phyloP scores from a whole-genome alignment of 2,329 filamentous ascomycete genomes.

The Aspergillus brunneoviolaceus region DNA sequence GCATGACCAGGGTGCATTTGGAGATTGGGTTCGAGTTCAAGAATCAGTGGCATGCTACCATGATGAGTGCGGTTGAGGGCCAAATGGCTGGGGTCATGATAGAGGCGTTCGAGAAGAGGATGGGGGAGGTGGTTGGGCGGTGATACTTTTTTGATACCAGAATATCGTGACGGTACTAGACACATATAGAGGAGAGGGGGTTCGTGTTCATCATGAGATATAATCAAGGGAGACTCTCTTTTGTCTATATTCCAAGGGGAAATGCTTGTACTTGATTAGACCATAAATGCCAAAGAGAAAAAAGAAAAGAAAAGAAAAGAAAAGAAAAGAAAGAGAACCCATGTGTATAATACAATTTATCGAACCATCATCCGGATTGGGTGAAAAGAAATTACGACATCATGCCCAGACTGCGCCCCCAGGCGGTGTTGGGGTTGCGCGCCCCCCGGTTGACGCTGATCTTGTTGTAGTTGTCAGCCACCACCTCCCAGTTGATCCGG shows the following conservation, averaged over 20 bases:
- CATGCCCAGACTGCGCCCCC: constrained; percentile 29
- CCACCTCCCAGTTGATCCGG: constrained; percentile 77
- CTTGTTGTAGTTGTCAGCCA: constrained; percentile 52
- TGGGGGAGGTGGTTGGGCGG: constrained; percentile 55
- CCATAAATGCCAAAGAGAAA: constrained; percentile 14
- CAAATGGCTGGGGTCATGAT: constrained; percentile 88
- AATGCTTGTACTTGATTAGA: constrained; percentile 12
- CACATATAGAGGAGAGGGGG: background rate
- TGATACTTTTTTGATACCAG: background rate
- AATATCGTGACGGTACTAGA: background rate
- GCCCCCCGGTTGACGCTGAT: constrained; percentile 26
- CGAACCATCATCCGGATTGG: constrained; percentile 8
- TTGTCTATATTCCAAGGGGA: background rate
- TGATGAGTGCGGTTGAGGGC: constrained; percentile 78
- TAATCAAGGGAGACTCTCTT: no score
- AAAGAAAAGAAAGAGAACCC: constrained; percentile 15
- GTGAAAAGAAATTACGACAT: constrained; percentile 19
- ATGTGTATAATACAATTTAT: constrained; percentile 31
- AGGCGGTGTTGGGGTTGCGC: constrained; percentile 19
- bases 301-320: constrained; percentile 13
- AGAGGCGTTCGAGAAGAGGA: constrained; percentile 84
- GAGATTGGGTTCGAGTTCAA: constrained; percentile 78
- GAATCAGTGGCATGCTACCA: constrained; percentile 81
- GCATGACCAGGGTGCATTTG: constrained; percentile 71
- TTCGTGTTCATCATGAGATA: background rate